Evolutionary conservation across 2,329 filamentous ascomycete species (phyloP), one percentile per base, ranked within the genome.

Genomic region (Talaromyces sp.): DNA sequence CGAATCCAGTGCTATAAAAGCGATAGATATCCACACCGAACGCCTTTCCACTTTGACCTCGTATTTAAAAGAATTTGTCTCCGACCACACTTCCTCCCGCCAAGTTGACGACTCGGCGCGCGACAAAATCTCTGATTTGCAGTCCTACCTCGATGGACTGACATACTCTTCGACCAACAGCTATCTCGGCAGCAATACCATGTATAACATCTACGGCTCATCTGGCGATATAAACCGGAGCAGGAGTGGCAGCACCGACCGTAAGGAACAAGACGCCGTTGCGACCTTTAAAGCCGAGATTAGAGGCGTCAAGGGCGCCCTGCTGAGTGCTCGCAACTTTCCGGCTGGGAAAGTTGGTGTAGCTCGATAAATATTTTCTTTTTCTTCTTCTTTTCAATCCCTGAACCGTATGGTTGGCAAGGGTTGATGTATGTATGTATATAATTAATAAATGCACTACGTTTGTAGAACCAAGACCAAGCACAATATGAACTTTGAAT

Each of bases 311-410:
- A 88, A 88, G 71, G 86, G 85, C 13, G 84, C 85, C 2, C 75
- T 88, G 59, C 69, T 88, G 63, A 86, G 84, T 69, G 83, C 85
- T 9, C 82, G 83, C 64, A 84, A 86, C 63, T 88, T 88, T 64
- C 83, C 81, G 38, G 62, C 73, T 13, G 69, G 72, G 58, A 69
- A 71, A 19, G 58, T 50, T 11, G 60, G 57, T 9, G 29, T 62
- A 53, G 31, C 56, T 21, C 55, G 60, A 17, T 62, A 43, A 49
- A 14, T 3, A 9, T 6, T 19, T 46, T 46, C 3, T 27, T 27
- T 27, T 27, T 27, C 6, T 27, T 27, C 26, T 27, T 6, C 26
- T 6, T 27, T 50, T 26, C 2, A n/a, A 21, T 26, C 2, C n/a
- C 46, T 26, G 11, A n/a, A 24, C 19, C 3, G 11, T 35, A 14